These are phyloP conservation scores for Neonectria faginata DNA, from an alignment of 2,329 filamentous ascomycete genomes.

Conservation along the genomic window DNA sequence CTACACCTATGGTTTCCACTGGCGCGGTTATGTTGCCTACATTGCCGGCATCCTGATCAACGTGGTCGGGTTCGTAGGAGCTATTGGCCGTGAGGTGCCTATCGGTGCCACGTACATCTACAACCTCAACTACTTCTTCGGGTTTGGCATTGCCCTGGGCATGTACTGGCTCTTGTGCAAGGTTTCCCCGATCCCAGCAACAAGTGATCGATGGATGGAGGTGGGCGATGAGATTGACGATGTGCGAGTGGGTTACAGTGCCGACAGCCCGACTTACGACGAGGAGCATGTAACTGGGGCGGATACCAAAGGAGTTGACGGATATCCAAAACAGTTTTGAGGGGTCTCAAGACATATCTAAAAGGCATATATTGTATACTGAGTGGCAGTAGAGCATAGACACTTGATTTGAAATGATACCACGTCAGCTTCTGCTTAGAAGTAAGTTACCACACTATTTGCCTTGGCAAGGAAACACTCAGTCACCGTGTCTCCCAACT, in stretches of 20 bases:
- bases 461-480: background rate
- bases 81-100: slow-evolving; percentile 78
- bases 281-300: slow-evolving; percentile 48
- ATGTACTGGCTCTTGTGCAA: slow-evolving; percentile 79
- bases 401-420: background rate
- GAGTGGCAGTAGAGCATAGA: background rate
- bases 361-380: background rate
- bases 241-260: slow-evolving; percentile 60
- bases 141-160: slow-evolving; percentile 75
- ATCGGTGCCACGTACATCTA: slow-evolving; percentile 86
- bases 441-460: background rate
- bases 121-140: slow-evolving; percentile 90
- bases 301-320: slow-evolving; percentile 32
- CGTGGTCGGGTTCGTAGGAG: slow-evolving; percentile 90
- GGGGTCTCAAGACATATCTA: background rate
- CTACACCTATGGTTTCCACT: slow-evolving; percentile 79
- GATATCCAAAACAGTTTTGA: slow-evolving; percentile 30
- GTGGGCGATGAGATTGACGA: slow-evolving; percentile 73
- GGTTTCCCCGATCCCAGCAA: slow-evolving; percentile 78
- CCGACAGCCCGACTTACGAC: slow-evolving; percentile 53
- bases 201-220: slow-evolving; percentile 82
- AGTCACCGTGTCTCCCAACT: background rate
- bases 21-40: slow-evolving; percentile 87
- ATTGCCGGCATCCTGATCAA: slow-evolving; percentile 88
- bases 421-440: background rate